A percentile compares a stretch with the other conserved stretches of the same genome.
Conservation (phyloP, 768 basidiomycete species). For the Naematelia encephala region DNA sequence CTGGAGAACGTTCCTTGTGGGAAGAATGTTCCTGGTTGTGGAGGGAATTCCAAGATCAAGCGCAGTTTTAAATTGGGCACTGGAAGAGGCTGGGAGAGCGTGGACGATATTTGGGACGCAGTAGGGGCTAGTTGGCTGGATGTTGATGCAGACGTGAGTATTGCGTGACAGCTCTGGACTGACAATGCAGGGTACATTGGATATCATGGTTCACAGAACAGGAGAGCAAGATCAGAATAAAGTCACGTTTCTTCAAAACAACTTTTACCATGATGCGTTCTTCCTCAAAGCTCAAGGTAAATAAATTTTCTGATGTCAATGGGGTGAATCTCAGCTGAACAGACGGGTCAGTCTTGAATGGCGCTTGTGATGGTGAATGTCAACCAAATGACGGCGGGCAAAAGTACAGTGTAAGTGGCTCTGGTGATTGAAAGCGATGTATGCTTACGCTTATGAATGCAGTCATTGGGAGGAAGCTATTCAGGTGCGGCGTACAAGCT, state of each 20-base stretch:
- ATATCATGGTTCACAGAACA: conserved; percentile 84
- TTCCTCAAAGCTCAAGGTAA: conserved; percentile 93
- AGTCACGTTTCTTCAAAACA: conserved; percentile 85
- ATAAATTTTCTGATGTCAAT: conserved; percentile 41
- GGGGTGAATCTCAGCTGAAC: conserved; percentile 1
- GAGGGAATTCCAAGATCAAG: conserved; percentile 50
- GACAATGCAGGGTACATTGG: conserved; percentile 68
- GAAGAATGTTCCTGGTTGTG: conserved; percentile 30
- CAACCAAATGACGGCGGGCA: conserved; percentile 60
- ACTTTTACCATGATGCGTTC: conserved; percentile 97
- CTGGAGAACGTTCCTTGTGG: conserved; percentile 49
- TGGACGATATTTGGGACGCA: conserved; percentile 73
- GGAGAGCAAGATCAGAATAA: conserved; percentile 59
- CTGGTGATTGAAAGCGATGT: conserved; percentile 7
- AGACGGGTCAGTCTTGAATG: conserved; percentile 69
- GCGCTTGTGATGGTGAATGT: conserved; percentile 83
- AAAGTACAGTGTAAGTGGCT: conserved; percentile 64
- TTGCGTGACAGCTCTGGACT: neutral
- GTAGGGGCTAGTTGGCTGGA: conserved; percentile 76
- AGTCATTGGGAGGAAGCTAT: conserved; percentile 93
- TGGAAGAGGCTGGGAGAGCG: conserved; percentile 58
- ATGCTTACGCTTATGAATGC: conserved; percentile 12
- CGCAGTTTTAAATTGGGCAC: conserved; percentile 64
- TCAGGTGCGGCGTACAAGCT: conserved; percentile 96
- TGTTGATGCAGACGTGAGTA: conserved; percentile 87